Percentiles rank a stretch among this genome's conserved stretches.
Conservation (phyloP, 495 filamentous ascomycete genomes). For the Penicillium lagena region DNA sequence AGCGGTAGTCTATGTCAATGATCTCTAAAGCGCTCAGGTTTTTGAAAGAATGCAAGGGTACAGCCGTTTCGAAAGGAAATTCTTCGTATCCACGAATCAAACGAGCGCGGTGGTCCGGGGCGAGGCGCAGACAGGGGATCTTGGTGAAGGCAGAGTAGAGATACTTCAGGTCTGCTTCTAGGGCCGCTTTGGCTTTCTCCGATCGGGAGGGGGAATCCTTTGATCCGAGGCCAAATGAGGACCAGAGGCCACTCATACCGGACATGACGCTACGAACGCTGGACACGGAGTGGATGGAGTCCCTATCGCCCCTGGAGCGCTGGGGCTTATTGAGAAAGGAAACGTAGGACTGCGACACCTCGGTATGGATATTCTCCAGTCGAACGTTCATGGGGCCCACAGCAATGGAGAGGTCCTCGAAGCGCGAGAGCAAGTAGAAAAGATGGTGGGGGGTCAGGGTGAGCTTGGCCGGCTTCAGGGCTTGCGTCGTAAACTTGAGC, state of each 20-base stretch:
- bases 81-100: slow-evolving; percentile 92
- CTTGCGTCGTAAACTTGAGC: slow-evolving; percentile 75
- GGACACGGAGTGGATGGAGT: slow-evolving; percentile 90
- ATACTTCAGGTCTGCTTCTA: slow-evolving; percentile 85
- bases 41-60: slow-evolving; percentile 91
- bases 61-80: slow-evolving; percentile 97
- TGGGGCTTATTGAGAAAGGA: slow-evolving; percentile 83
- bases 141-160: slow-evolving; percentile 98
- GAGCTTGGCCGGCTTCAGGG: slow-evolving; percentile 81
- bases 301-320: slow-evolving; percentile 69
- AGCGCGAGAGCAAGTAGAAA: slow-evolving; percentile 90
- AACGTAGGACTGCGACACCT: slow-evolving; percentile 82
- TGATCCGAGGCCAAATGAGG: slow-evolving; percentile 71
- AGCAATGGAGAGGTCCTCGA: slow-evolving; percentile 82
- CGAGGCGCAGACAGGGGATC: slow-evolving; percentile 82
- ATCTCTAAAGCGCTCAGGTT: slow-evolving; percentile 91
- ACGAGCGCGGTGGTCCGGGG: slow-evolving; percentile 82
- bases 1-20: slow-evolving; percentile 89
- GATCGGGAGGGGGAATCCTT: slow-evolving; percentile 69
- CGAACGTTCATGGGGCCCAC: slow-evolving; percentile 96
- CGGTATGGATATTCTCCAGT: slow-evolving; percentile 88
- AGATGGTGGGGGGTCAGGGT: slow-evolving; percentile 96
- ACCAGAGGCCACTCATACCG: slow-evolving; percentile 87
- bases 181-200: slow-evolving; percentile 78
- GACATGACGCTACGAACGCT: slow-evolving; percentile 98